phyloP scores from a whole-genome alignment of 23 red algal species.

The Gracilaria domingensis region DNA sequence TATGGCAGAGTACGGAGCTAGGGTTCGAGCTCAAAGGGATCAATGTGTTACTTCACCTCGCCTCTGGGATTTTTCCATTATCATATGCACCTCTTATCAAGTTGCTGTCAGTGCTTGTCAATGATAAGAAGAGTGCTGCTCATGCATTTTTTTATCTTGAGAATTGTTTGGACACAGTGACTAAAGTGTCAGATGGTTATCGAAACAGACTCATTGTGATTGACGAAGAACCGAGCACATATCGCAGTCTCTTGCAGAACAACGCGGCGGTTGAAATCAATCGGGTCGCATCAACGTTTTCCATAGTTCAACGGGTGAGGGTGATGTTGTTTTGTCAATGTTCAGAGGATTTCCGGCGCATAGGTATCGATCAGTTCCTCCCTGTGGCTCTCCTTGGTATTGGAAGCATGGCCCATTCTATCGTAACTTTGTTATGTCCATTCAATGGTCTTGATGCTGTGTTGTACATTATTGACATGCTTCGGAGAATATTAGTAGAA shows the following conservation, averaged over 20 bases:
- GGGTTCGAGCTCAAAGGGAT: not conserved
- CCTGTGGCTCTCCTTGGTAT: conserved; percentile 53
- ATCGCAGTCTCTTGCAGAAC: conserved; percentile 20
- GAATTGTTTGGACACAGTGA: conserved; percentile 35
- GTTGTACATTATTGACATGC: conserved; percentile 43
- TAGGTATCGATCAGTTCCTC: conserved; percentile 29
- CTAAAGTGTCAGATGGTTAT: conserved; percentile 44
- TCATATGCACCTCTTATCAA: conserved; percentile 49
- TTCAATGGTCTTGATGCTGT: conserved; percentile 57
- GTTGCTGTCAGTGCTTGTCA: conserved; percentile 31
- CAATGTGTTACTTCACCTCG: conserved; percentile 28
- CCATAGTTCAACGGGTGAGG: conserved; percentile 29
- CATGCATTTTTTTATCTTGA: conserved; percentile 31
- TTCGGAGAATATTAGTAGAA: conserved; percentile 43
- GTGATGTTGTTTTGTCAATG: conserved; percentile 50
- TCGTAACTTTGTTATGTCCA: conserved; percentile 61
- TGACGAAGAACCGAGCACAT: conserved; percentile 43
- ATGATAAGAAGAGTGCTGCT: conserved; percentile 42
- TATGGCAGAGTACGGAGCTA: conserved; percentile 37
- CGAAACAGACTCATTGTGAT: conserved; percentile 30
- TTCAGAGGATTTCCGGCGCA: conserved; percentile 47
- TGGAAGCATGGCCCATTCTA: conserved; percentile 31
- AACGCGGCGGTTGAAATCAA: conserved; percentile 21
- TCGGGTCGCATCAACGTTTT: conserved; percentile 14
- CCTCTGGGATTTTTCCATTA: conserved; percentile 50